Evolutionary conservation across 495 filamentous ascomycete genomes (phyloP).

Genomic region (Hypoxylon subgilvum): DNA sequence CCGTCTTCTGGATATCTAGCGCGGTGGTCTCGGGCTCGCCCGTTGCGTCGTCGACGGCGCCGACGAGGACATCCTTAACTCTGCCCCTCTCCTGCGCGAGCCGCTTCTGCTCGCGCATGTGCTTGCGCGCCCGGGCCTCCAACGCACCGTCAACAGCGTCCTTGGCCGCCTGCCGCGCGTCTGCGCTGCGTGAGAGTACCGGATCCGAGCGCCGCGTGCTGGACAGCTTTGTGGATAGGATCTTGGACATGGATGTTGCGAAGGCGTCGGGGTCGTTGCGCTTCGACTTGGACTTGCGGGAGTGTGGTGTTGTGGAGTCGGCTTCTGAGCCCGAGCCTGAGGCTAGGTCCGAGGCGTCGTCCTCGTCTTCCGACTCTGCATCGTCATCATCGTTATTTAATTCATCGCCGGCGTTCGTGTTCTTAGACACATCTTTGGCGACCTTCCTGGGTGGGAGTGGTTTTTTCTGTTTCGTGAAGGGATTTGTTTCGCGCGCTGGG

Average conservation of each 20-base stretch:
- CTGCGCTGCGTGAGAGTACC: slow-evolving; percentile 78
- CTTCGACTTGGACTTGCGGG: slow-evolving; percentile 63
- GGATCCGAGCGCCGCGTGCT: slow-evolving; percentile 81
- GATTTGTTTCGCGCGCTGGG: slow-evolving; percentile 8
- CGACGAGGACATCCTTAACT: slow-evolving; percentile 77
- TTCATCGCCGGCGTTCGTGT: slow-evolving; percentile 40
- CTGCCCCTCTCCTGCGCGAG: slow-evolving; percentile 83
- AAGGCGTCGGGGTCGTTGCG: slow-evolving; percentile 91
- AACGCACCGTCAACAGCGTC: slow-evolving; percentile 75
- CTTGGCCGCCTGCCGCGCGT: slow-evolving; percentile 67
- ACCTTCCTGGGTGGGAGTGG: slow-evolving; percentile 33
- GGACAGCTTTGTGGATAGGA: slow-evolving; percentile 84
- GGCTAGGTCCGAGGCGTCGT: slow-evolving; percentile 47
- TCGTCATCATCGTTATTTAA: slow-evolving; percentile 42
- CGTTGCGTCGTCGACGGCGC: slow-evolving; percentile 51
- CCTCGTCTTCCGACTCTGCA: slow-evolving; percentile 36
- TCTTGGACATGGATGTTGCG: slow-evolving; percentile 87
- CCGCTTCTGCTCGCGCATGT: slow-evolving; percentile 81
- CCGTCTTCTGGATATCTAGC: slow-evolving; percentile 71
- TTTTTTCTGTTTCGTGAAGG: slow-evolving; percentile 26
- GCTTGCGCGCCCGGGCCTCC: slow-evolving; percentile 76
- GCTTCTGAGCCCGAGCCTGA: slow-evolving; percentile 41
- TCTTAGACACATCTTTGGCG: slow-evolving; percentile 44
- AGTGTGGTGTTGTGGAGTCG: slow-evolving; percentile 44
- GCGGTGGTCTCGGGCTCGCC: slow-evolving; percentile 54